phyloP scores from a whole-genome alignment of 352 stramenopile species.

The Globisporangium ultimum region DNA sequence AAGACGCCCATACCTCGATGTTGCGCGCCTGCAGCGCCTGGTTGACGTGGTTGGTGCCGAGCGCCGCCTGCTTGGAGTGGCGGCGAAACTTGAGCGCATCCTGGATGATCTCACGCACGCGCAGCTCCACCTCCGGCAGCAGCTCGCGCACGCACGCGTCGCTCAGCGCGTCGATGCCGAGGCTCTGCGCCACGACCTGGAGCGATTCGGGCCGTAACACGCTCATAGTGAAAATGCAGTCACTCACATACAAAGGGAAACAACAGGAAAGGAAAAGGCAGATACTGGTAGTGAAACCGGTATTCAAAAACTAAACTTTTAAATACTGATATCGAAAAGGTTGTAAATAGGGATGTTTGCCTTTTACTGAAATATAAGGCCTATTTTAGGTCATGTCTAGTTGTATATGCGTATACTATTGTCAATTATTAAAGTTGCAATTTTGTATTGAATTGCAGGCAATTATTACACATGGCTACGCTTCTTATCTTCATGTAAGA shows the following conservation, averaged over 20 bases:
- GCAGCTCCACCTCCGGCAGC: conserved; percentile 75
- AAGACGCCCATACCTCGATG: conserved; percentile 40
- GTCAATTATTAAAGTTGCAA: too few species aligned
- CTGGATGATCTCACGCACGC: conserved; percentile 79
- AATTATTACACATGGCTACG: too few species aligned
- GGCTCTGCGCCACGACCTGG: conserved; percentile 67
- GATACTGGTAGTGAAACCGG: too few species aligned
- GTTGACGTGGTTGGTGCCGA: conserved; percentile 72
- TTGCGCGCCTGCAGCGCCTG: conserved; percentile 72
- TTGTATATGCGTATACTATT: too few species aligned
- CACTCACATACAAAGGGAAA: not conserved
- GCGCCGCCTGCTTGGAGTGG: conserved; percentile 55
- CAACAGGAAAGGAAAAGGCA: not conserved
- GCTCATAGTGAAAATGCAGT: conserved; percentile 46
- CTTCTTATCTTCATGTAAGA: too few species aligned
- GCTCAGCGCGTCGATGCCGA: conserved; percentile 68
- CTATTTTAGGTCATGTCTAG: too few species aligned
- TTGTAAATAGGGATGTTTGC: too few species aligned
- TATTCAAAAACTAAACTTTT: too few species aligned
- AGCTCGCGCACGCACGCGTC: conserved; percentile 63
- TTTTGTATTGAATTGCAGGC: too few species aligned
- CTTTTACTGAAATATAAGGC: too few species aligned
- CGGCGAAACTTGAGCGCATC: conserved; percentile 83
- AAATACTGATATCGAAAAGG: too few species aligned
- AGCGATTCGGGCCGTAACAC: conserved; percentile 67